Evolutionary conservation across 208 protist species (phyloP).

Genomic region (Crithidia brevicula): DNA sequence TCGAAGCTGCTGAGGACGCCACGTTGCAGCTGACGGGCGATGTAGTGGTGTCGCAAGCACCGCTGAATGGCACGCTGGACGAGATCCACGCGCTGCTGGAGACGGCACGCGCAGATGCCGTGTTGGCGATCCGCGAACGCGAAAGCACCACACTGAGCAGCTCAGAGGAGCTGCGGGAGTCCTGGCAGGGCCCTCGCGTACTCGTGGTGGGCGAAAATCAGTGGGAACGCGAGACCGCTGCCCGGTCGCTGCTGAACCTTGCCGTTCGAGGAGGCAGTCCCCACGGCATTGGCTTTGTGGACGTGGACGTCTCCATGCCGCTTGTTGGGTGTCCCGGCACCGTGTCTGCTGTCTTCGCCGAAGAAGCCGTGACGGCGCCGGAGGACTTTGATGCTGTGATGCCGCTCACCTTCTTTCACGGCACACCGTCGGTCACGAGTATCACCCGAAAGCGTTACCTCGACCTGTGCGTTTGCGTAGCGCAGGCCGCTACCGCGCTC

Average conservation of each 20-base stretch:
- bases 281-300: conserved; percentile 65
- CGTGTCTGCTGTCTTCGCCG: conserved; percentile 64
- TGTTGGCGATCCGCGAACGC: conserved; percentile 26
- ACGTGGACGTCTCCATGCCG: conserved; percentile 80
- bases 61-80: conserved; percentile 37
- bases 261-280: conserved; percentile 36
- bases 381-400: conserved; percentile 77
- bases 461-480: conserved; percentile 67
- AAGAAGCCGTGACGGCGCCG: conserved; percentile 61
- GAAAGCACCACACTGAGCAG: conserved; percentile 4
- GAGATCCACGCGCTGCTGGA: conserved; percentile 68
- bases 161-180: conserved; percentile 25
- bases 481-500: conserved; percentile 58
- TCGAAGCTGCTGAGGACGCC: conserved; percentile 40
- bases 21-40: conserved; percentile 57
- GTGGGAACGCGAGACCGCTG: conserved; percentile 69
- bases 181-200: conserved; percentile 59
- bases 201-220: conserved; percentile 77
- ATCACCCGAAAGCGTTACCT: conserved; percentile 78
- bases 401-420: conserved; percentile 85
- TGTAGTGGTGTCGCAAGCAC: conserved; percentile 20
- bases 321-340: conserved; percentile 76
- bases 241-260: conserved; percentile 70
- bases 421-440: conserved; percentile 47
- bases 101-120: conserved; percentile 51